Percentiles rank a stretch among this genome's conserved stretches.
phyloP scores from a whole-genome alignment of 1,284 basidiomycete genomes.

The Chondrostereum purpureum region DNA sequence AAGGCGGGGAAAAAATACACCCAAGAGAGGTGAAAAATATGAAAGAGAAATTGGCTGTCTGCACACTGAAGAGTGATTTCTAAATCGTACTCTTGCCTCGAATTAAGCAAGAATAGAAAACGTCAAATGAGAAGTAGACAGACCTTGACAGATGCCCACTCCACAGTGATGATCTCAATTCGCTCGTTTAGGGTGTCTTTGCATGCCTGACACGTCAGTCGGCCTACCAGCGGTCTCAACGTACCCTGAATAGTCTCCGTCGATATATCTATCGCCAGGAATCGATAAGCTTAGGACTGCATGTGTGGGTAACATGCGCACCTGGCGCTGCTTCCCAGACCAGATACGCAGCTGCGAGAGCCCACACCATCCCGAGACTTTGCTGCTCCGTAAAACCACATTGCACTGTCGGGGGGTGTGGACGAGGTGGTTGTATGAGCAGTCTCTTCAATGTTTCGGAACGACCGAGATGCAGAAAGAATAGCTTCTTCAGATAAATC shows the following conservation, averaged over 20 bases:
- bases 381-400: constrained; percentile 61
- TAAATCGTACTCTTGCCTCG: too few relatives aligned
- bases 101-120: too few relatives aligned
- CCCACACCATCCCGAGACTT: constrained; percentile 58
- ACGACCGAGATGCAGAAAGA: constrained; percentile 30
- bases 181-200: constrained; percentile 53
- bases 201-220: constrained; percentile 56
- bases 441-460: constrained; percentile 22
- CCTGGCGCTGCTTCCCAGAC: constrained; percentile 65
- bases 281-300: too few relatives aligned
- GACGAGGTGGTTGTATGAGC: constrained; percentile 40
- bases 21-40: too few relatives aligned
- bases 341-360: constrained; percentile 58
- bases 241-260: constrained; percentile 55
- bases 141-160: constrained; percentile 74
- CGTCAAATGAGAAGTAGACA: too few relatives aligned
- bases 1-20: too few relatives aligned
- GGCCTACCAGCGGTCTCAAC: constrained; percentile 49
- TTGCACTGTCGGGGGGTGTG: constrained; percentile 48
- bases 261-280: constrained; percentile 46
- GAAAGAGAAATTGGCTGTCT: too few relatives aligned
- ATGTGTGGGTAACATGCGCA: constrained; percentile 20
- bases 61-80: too few relatives aligned
- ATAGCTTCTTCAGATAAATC: constrained; percentile 35
- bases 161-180: constrained; percentile 58